Evolutionary conservation across 139 green algal species (phyloP).

Genomic region (Penium margaritaceum): DNA sequence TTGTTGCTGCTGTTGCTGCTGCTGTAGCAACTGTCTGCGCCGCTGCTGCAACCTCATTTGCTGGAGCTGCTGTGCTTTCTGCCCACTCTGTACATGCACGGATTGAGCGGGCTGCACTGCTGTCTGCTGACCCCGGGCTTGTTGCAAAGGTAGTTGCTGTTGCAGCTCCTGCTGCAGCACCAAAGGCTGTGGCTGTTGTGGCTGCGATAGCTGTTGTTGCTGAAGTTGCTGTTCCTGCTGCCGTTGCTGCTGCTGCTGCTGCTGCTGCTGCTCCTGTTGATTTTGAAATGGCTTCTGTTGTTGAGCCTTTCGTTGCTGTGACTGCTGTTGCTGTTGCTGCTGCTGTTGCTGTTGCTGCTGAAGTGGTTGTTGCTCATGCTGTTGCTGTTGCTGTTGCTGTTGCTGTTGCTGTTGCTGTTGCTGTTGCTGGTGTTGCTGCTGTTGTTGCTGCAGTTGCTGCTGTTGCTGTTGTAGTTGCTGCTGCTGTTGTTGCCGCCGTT

Average conservation of each 20-base stretch:
- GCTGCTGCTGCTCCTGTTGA: not conserved
- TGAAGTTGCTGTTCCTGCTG: too few relatives aligned
- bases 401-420: slow-evolving; percentile 10
- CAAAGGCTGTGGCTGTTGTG: not conserved
- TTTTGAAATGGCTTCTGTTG: too few relatives aligned
- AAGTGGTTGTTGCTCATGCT: slow-evolving; percentile 9
- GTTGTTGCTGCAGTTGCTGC: slow-evolving; percentile 3
- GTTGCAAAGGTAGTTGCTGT: slow-evolving; percentile 1
- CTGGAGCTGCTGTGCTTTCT: not conserved
- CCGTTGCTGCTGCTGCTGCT: not conserved
- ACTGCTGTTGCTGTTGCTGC: not conserved
- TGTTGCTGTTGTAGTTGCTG: too few relatives aligned
- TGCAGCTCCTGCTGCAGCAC: not conserved
- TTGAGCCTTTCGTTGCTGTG: not conserved
- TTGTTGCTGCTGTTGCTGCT: slow-evolving; percentile 1
- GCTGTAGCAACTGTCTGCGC: not conserved
- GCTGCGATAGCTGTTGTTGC: too few relatives aligned
- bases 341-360: slow-evolving; percentile 4
- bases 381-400: slow-evolving; percentile 5
- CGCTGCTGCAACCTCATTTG: too few relatives aligned
- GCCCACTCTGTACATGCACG: not conserved
- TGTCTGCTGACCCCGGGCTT: not conserved
- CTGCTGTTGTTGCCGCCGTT: too few relatives aligned
- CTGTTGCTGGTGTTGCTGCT: slow-evolving; percentile 17
- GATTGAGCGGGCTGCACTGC: too few relatives aligned